Evolutionary conservation across 768 basidiomycete species (phyloP), one percentile per base, ranked within the genome.

Genomic region (Gloeophyllum trabeum): DNA sequence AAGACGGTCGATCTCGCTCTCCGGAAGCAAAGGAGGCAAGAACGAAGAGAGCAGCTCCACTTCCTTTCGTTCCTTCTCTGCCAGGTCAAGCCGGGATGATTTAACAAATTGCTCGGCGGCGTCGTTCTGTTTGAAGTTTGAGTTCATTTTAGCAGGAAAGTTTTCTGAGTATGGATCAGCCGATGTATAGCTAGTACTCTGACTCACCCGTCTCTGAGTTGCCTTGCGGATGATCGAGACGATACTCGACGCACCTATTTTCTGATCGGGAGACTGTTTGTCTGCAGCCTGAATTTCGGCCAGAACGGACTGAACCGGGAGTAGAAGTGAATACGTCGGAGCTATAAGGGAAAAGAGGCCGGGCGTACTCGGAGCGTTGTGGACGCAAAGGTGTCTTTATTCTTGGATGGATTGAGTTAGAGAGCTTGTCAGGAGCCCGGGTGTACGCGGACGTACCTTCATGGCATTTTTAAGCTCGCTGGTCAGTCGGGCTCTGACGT

Each of bases 231-330:
- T 43, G 46, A 84, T 68, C 34, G 57, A 52, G 21, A 72, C 56
- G 32, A 81, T 67, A 25, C 61, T 59, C 4, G 78, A 64, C 4
- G 73, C 61, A n/a, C 69, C 48, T 7, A 77, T 50, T 22, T 64
- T 61, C 13, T 54, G 51, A 34, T 64, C 61, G 21, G 62, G 54
- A 21, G 69, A 57, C 5, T 56, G 54, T 58, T 86, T 86, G 59
- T 84, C 82, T 25, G 75, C 68, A 6, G 72, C 67, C 48, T 84
- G 75, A 2, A 86, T 67, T 44, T 86, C 83, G 6, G 83, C 67
- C 14, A 86, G 65, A 24, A 82, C 69, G 20, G 79, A 77, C 82
- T 85, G 46, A 3, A 35, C 19, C 16, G 10, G 20, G 26, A 41
- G 43, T n/a, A 16, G 22, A n/a, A 25, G 32, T 18, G 14, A 22